Percentiles rank a stretch among this genome's conserved stretches.
phyloP scores from a whole-genome alignment of 805 yeast genomes.

The Metschnikowia proteae region DNA sequence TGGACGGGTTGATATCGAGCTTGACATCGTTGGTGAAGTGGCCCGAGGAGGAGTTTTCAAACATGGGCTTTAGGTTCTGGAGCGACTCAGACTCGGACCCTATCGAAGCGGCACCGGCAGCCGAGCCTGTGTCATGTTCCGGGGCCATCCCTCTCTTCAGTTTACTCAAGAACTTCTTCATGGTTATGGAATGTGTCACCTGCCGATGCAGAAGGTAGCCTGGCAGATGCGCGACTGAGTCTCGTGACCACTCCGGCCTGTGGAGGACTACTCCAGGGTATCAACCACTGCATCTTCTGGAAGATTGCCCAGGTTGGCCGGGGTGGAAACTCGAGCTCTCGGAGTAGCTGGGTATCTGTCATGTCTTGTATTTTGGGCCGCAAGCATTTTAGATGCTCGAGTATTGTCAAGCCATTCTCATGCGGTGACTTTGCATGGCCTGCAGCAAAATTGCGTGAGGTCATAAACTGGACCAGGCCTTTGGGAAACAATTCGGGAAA shows the following conservation, averaged over 20 bases:
- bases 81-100: conserved; percentile 25
- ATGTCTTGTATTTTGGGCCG: neutral
- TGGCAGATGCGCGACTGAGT: neutral
- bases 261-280: neutral
- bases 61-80: conserved; percentile 31
- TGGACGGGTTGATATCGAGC: conserved; percentile 37
- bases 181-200: neutral
- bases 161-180: conserved; percentile 15
- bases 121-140: conserved; percentile 3
- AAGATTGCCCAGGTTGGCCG: neutral
- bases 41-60: conserved; percentile 16
- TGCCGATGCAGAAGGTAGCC: neutral
- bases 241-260: neutral
- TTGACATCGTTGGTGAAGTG: conserved; percentile 28
- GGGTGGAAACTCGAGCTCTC: too few species aligned
- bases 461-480: neutral
- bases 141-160: conserved; percentile 7
- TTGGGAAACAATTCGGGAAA: neutral
- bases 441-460: conserved; percentile 5
- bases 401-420: neutral
- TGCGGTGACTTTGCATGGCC: neutral
- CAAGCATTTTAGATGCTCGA: neutral
- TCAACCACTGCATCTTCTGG: too few species aligned
- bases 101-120: conserved; percentile 4
- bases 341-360: too few species aligned